Conservation (phyloP, 257 asterid genomes). For the Fraxinus americana region DNA sequence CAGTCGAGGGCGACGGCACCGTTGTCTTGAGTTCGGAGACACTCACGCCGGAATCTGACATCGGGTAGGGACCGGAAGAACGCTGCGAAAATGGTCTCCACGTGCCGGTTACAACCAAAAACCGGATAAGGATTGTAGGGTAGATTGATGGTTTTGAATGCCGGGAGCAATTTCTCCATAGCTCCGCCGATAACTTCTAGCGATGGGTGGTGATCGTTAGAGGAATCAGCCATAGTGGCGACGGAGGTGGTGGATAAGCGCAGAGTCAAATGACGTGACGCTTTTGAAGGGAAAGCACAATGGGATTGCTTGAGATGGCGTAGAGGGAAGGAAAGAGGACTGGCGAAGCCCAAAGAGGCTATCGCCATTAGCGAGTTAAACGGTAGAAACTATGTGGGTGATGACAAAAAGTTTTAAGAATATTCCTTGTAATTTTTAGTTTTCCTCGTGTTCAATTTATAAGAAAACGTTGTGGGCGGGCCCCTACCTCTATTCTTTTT, state of each 20-base stretch:
- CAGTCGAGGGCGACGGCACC: constrained; percentile 88
- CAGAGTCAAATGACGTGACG: constrained; percentile 26
- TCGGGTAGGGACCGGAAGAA: constrained; percentile 75
- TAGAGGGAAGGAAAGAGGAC: constrained; percentile 39
- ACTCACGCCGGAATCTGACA: constrained; percentile 74
- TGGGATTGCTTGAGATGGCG: constrained; percentile 41
- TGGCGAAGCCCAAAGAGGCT: constrained; percentile 61
- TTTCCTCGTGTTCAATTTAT: too few species aligned
- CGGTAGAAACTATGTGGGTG: neutral
- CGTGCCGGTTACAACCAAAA: constrained; percentile 66
- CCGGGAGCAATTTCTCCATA: constrained; percentile 60
- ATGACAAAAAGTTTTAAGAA: neutral
- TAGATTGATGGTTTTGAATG: constrained; percentile 53
- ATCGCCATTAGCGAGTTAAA: constrained; percentile 42
- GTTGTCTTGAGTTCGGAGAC: constrained; percentile 77
- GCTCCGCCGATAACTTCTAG: constrained; percentile 84
- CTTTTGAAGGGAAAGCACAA: constrained; percentile 21
- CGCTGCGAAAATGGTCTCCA: constrained; percentile 87
- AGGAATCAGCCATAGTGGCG: constrained; percentile 31
- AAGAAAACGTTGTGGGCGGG: too few species aligned
- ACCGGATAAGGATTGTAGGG: constrained; percentile 69
- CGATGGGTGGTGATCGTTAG: constrained; percentile 52
- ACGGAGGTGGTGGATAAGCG: constrained; percentile 33
- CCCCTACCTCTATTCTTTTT: too few species aligned
- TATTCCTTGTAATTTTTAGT: too few species aligned